Conservation (phyloP, 1,139 yeast genomes). For the Pichiaceae sp. region DNA sequence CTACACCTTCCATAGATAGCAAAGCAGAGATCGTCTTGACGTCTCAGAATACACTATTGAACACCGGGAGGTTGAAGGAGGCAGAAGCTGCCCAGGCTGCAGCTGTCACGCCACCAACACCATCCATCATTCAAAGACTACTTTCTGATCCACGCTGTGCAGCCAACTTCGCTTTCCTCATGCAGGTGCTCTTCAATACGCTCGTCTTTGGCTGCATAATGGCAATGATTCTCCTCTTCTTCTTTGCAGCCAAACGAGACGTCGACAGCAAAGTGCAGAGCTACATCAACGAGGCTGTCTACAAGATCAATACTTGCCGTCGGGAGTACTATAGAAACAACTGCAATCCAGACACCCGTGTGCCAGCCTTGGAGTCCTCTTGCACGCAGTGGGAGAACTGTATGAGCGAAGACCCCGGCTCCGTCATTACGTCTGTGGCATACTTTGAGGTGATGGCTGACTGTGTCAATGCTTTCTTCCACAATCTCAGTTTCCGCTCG, state of each 20-base stretch:
- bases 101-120: not conserved
- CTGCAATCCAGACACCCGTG: constrained; percentile 49
- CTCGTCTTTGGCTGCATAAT: constrained; percentile 47
- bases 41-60: not conserved
- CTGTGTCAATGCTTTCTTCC: constrained; percentile 23
- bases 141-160: constrained; percentile 49
- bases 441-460: constrained; percentile 24
- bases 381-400: constrained; percentile 78
- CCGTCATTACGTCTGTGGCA: constrained; percentile 37
- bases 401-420: constrained; percentile 77
- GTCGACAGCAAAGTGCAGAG: constrained; percentile 61
- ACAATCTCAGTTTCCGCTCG: constrained; percentile 18
- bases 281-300: constrained; percentile 49
- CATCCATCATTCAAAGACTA: constrained; percentile 7
- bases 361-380: constrained; percentile 66
- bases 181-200: constrained; percentile 63
- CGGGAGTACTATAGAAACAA: constrained; percentile 64
- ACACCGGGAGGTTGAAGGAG: not conserved
- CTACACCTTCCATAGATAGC: not conserved
- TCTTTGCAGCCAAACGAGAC: constrained; percentile 55
- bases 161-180: constrained; percentile 57
- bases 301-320: constrained; percentile 65
- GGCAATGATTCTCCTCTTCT: constrained; percentile 47
- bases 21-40: not conserved
- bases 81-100: constrained; percentile 3